phyloP scores from a whole-genome alignment of 306 rosid genomes.

The Fragaria iinumae region DNA sequence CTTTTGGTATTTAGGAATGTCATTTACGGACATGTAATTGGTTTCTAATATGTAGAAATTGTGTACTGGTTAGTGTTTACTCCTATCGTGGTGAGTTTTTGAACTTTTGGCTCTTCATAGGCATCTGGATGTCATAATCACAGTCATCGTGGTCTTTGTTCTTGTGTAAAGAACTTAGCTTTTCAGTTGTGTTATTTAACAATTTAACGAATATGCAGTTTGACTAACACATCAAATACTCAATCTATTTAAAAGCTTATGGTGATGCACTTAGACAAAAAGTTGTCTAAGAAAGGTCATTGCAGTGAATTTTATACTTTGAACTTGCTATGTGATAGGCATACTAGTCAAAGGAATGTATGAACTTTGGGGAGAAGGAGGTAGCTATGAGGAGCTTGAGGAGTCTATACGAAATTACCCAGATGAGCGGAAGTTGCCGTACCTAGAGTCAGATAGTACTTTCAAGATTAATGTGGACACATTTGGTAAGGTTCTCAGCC shows the following conservation, averaged over 20 bases:
- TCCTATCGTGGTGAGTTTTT: not conserved
- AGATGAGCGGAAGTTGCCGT: constrained; percentile 72
- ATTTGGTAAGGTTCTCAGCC: constrained; percentile 78
- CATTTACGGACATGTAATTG: not conserved
- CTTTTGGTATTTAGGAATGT: not conserved
- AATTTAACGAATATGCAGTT: not conserved
- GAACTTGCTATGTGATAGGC: constrained; percentile 40
- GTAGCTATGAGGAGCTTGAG: constrained; percentile 67
- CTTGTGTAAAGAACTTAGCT: not conserved
- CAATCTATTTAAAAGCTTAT: not conserved
- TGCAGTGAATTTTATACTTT: not conserved
- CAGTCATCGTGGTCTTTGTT: not conserved
- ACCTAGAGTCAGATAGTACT: constrained; percentile 60
- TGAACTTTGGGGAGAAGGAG: constrained; percentile 94
- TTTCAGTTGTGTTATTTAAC: not conserved
- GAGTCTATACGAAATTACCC: constrained; percentile 59
- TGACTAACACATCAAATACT: too few species aligned
- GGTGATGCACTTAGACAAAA: constrained; percentile 8
- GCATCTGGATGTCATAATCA: not conserved
- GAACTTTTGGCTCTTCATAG: not conserved
- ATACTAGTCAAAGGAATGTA: constrained; percentile 95
- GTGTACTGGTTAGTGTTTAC: not conserved
- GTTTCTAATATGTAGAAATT: not conserved
- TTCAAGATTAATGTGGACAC: constrained; percentile 79
- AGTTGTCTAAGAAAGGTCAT: not conserved